Base-by-base conservation (phyloP, 495 filamentous ascomycete genomes). In the Penicillium egyptiacum region DNA sequence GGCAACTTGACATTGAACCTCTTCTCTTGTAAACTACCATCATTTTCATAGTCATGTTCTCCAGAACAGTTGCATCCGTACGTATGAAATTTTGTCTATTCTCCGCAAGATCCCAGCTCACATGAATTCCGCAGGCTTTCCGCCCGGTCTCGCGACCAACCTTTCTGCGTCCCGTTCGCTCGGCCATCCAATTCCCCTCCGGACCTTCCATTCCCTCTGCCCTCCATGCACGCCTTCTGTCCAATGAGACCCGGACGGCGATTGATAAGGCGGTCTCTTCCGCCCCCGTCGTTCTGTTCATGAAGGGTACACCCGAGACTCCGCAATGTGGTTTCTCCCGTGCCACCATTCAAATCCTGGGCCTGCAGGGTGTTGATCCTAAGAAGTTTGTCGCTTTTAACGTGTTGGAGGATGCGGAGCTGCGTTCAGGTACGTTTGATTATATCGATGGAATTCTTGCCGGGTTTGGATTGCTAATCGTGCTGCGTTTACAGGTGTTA, bases 311-410 rank as follows among this genome's bases (percentile, higher is more conserved):
- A 2, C 94, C 94, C 40, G 94, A 97, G 73, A 90, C 83, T 22
- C 94, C 94, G n/a, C 93, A 98, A 70, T 98, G 94, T 72, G 94
- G 94, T 39, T 98, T 97, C 78, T 98, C 94, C 50, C 83, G 92
- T 65, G 93, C 94, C 23, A 93, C 85, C 68, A 91, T 98, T 68
- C 92, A 97, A 79, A 92, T 98, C 57, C 79, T 98, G 25, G 90
- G 93, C 30, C 69, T 96, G 70, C 94, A 98, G 72, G 94, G 95
- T 43, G 92, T 98, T 40, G 89, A 98, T 71, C 95, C 94, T n/a
- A 81, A 81, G 62, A 97, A 97, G 75, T 98, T 98, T 68, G 86
- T 91, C 9, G 94, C 94, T 0, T 96, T 95, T 74, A 98, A 98
- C 73, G 95, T 98, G 31, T 66, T 98, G 39, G 94, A 98, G 75